Evolutionary conservation across 106 monocot genomes (phyloP).

Genomic region (Dioscorea alata): DNA sequence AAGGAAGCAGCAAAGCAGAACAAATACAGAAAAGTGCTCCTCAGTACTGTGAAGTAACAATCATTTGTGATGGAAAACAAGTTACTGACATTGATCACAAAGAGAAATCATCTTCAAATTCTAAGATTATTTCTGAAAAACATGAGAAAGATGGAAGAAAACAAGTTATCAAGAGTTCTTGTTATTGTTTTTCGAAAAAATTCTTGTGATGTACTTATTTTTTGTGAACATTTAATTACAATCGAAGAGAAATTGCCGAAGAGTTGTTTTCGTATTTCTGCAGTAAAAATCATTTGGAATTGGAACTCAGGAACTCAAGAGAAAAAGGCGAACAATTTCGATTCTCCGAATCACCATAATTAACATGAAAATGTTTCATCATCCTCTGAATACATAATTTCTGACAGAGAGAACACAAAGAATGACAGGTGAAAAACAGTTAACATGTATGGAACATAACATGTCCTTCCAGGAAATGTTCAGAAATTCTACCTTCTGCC

Average conservation of each 20-base stretch:
- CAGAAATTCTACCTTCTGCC: slow-evolving; percentile 1
- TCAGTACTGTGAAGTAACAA: slow-evolving; percentile 51
- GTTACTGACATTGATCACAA: slow-evolving; percentile 8
- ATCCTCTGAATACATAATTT: too few species aligned
- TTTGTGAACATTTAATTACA: neutral
- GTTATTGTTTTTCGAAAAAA: slow-evolving; percentile 28
- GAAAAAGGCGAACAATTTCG: too few species aligned
- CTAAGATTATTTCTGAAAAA: neutral
- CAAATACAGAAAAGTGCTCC: slow-evolving; percentile 54
- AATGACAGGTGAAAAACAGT: too few species aligned
- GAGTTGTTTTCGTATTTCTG: too few species aligned
- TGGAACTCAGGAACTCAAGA: too few species aligned
- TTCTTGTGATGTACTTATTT: neutral
- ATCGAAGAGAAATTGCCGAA: too few species aligned
- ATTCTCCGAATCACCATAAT: too few species aligned
- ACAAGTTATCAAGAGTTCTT: slow-evolving; percentile 10
- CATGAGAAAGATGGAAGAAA: slow-evolving; percentile 5
- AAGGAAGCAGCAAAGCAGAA: slow-evolving; percentile 51
- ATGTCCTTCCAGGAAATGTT: neutral
- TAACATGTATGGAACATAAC: neutral
- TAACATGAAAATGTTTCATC: too few species aligned
- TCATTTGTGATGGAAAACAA: slow-evolving; percentile 61
- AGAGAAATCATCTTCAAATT: slow-evolving; percentile 4
- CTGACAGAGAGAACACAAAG: too few species aligned
- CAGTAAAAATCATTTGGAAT: too few species aligned